A percentile compares a stretch with the other conserved stretches of the same genome.
These are phyloP conservation scores for Rhazya stricta DNA, from an alignment of 257 asterid species.

Conservation along the genomic window DNA sequence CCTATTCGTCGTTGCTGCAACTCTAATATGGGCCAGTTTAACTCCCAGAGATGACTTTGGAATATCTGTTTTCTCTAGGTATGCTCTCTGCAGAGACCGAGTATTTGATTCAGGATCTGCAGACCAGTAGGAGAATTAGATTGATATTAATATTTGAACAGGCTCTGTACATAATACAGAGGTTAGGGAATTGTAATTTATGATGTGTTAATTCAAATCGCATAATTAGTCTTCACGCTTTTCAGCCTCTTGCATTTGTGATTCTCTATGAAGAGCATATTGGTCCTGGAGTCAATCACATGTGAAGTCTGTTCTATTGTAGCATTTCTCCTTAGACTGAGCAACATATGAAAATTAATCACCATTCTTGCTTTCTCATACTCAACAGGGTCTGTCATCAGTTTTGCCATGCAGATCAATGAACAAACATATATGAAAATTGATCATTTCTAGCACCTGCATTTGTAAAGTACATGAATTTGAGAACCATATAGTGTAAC, in stretches of 20 bases:
- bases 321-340: too few relatives aligned
- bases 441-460: too few relatives aligned
- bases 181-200: not conserved
- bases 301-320: too few relatives aligned
- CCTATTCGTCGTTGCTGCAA: slow-evolving; percentile 31
- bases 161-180: not conserved
- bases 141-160: not conserved
- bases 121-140: not conserved
- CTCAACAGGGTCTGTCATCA: too few relatives aligned
- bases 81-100: not conserved
- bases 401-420: too few relatives aligned
- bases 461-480: too few relatives aligned
- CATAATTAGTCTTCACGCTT: not conserved
- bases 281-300: too few relatives aligned
- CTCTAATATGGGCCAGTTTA: slow-evolving; percentile 38
- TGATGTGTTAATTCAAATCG: not conserved
- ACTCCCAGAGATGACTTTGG: slow-evolving; percentile 22
- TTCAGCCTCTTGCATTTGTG: not conserved
- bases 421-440: too few relatives aligned
- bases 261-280: too few relatives aligned
- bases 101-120: not conserved
- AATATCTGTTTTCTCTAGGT: not conserved
- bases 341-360: too few relatives aligned
- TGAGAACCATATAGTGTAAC: too few relatives aligned
- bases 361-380: too few relatives aligned